phyloP scores from a whole-genome alignment of 2,329 filamentous ascomycete species.

The Botrytis fabae region DNA sequence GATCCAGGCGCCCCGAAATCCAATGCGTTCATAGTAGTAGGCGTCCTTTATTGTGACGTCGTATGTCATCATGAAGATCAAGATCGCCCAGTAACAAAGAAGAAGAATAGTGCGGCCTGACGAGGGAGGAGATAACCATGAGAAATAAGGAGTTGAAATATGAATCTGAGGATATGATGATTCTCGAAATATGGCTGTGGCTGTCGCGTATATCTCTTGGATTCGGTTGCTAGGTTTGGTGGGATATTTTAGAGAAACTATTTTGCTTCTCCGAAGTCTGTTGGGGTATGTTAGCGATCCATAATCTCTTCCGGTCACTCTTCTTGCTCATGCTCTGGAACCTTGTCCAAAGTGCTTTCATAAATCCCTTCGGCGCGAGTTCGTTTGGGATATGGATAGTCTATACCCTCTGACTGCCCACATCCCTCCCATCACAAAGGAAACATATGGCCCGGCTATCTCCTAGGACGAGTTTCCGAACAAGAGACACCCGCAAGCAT shows the following conservation, averaged over 20 bases:
- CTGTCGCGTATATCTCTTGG: constrained; percentile 57
- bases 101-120: constrained; percentile 57
- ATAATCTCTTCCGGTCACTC: not conserved
- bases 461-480: not conserved
- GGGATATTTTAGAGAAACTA: constrained; percentile 46
- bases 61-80: constrained; percentile 58
- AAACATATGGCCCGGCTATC: not conserved
- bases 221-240: constrained; percentile 52
- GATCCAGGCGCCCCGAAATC: constrained; percentile 68
- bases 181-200: constrained; percentile 58
- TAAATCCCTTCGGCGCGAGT: not conserved
- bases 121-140: constrained; percentile 60
- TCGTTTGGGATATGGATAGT: not conserved
- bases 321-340: not conserved
- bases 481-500: not conserved
- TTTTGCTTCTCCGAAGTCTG: constrained; percentile 50
- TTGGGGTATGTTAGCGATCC: not conserved
- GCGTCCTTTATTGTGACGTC: constrained; percentile 52
- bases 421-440: not conserved
- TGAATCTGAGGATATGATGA: constrained; percentile 56
- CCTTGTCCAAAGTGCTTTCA: not conserved
- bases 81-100: constrained; percentile 57
- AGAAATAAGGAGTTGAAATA: constrained; percentile 48
- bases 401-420: not conserved
- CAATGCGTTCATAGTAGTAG: constrained; percentile 64